Evolutionary conservation across 2,329 filamentous ascomycete genomes (phyloP), one percentile per base, ranked within the genome.

Genomic region (Aspergillus flavus): DNA sequence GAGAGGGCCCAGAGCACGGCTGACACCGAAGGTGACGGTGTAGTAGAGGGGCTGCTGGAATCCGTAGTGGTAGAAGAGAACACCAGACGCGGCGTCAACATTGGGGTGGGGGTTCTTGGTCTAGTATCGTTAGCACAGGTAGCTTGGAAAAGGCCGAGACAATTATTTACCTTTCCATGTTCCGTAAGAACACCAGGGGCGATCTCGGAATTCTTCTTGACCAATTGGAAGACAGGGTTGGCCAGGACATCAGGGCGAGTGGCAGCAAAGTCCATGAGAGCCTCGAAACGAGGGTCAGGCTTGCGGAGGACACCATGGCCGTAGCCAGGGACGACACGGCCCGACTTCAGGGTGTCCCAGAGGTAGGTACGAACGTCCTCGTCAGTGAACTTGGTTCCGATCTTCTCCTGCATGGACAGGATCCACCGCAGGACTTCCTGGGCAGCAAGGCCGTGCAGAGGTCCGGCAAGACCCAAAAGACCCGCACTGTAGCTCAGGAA

Each of bases 341-440:
- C 94, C 14, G 92, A 95, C 79, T 96, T 96, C 71, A 98, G 89
- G 0, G 94, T 96, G 9, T 87, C 86, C 94, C 94, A 98, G 64
- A 98, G 89, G 81, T 97, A 97, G 73, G 91, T 87, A 69, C 89
- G 90, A 68, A 99, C 90, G 70, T 97, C 92, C 68, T 91, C 82
- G 68, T 95, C 91, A 5, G 86, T 89, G 83, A 94, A 94, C 59
- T 86, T 86, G 57, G 85, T 84, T 63, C 93, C 93, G 66, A 99
- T 94, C 69, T 87, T 82, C 53, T 94, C 89, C 83, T 97, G 91
- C 95, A 99, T 98, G 79, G 96, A 91, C 61, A 97, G 79, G 72
- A 97, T 96, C 92, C 94, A 99, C 75, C 95, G 91, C 66, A 99
- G 88, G 43, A 98, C 95, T 78, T 99, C 95, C 80, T 99, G 95